A percentile compares a stretch with the other conserved stretches of the same genome.
phyloP scores from a whole-genome alignment of 352 stramenopile species.

The Globisporangium uncinulatum region DNA sequence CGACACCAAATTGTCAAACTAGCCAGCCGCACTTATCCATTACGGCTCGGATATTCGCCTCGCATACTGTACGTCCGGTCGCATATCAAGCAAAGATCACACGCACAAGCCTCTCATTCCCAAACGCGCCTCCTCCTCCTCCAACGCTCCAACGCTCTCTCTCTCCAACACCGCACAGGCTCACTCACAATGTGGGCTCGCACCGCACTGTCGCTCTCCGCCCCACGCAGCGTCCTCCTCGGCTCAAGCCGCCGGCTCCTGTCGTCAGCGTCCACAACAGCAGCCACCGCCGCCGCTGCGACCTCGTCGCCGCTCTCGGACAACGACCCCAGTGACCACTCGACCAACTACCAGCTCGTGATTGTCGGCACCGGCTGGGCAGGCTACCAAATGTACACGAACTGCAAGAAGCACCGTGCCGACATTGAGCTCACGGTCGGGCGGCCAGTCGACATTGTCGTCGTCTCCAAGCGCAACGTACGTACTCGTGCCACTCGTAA shows the following conservation, averaged over 20 bases:
- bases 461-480: constrained; percentile 81
- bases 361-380: constrained; percentile 79
- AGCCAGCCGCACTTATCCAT: too few relatives aligned
- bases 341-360: constrained; percentile 63
- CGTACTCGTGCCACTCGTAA: background rate
- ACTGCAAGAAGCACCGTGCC: constrained; percentile 70
- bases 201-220: too few relatives aligned
- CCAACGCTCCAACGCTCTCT: too few relatives aligned
- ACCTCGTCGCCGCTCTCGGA: background rate
- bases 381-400: constrained; percentile 68
- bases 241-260: background rate
- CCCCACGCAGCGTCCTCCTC: too few relatives aligned
- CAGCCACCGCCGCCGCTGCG: background rate
- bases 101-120: too few relatives aligned
- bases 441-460: constrained; percentile 61
- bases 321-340: constrained; percentile 7
- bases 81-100: too few relatives aligned
- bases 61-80: too few relatives aligned
- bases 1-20: too few relatives aligned
- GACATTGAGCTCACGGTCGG: constrained; percentile 62
- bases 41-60: too few relatives aligned
- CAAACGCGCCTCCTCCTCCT: too few relatives aligned
- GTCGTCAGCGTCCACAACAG: background rate
- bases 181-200: too few relatives aligned
- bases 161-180: too few relatives aligned